Evolutionary conservation across 23 red algal genomes (phyloP).

Genomic region (Gracilaria domingensis): DNA sequence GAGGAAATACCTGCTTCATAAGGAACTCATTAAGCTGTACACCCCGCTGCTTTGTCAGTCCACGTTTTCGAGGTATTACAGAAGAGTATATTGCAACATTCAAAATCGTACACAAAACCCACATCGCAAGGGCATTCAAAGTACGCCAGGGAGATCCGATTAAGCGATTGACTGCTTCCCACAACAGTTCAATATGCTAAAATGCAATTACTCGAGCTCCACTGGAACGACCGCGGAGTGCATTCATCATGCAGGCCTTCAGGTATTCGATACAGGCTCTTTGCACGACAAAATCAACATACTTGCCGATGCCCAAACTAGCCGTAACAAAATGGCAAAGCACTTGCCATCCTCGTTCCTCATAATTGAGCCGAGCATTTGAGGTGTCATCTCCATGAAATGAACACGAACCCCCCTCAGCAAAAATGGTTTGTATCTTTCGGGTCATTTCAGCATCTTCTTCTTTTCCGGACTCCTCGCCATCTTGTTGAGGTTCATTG

Average conservation of each 20-base stretch:
- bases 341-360: constrained; percentile 80
- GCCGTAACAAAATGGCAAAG: constrained; percentile 71
- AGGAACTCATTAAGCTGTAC: constrained; percentile 65
- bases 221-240: constrained; percentile 66
- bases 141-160: constrained; percentile 85
- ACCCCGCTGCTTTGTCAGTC: constrained; percentile 40
- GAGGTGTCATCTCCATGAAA: constrained; percentile 52
- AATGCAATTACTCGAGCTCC: constrained; percentile 61
- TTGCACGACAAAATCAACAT: constrained; percentile 84
- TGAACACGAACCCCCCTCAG: constrained; percentile 59
- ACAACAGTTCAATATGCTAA: constrained; percentile 67
- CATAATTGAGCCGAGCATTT: constrained; percentile 38
- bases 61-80: constrained; percentile 50
- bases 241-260: constrained; percentile 72
- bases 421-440: constrained; percentile 52
- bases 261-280: constrained; percentile 67
- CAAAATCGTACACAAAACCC: constrained; percentile 65
- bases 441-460: constrained; percentile 29
- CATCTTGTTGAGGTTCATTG: not conserved
- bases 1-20: constrained; percentile 57
- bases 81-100: constrained; percentile 70
- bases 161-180: constrained; percentile 75
- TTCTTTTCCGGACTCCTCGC: not conserved
- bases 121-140: constrained; percentile 72
- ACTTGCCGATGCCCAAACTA: constrained; percentile 64